Percentiles rank a stretch among this genome's conserved stretches.
Conservation (phyloP, 495 filamentous ascomycete species). For the Penicillium waksmanii region DNA sequence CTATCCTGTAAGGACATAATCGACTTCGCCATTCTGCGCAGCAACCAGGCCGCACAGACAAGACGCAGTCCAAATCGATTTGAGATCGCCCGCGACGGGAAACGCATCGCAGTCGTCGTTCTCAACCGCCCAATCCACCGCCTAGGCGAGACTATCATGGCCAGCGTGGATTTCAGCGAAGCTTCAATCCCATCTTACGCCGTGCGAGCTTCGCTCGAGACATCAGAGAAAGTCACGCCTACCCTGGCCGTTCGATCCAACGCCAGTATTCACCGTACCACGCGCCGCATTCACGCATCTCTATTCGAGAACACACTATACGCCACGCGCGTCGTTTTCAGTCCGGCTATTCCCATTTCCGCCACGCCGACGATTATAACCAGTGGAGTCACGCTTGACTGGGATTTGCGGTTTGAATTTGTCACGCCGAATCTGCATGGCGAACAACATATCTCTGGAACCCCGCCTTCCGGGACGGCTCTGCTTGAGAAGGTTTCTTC, state of each 20-base stretch:
- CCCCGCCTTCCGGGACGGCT: constrained; percentile 37
- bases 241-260: constrained; percentile 80
- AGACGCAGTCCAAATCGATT: constrained; percentile 82
- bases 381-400: constrained; percentile 79
- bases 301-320: constrained; percentile 81
- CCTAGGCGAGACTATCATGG: constrained; percentile 82
- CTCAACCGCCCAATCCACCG: constrained; percentile 90
- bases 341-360: constrained; percentile 73
- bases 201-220: constrained; percentile 75
- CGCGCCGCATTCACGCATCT: constrained; percentile 75
- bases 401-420: constrained; percentile 89
- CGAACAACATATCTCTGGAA: constrained; percentile 27
- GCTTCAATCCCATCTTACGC: constrained; percentile 80
- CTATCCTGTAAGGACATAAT: constrained; percentile 80
- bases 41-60: constrained; percentile 63
- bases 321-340: constrained; percentile 75
- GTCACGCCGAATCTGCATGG: constrained; percentile 61
- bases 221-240: constrained; percentile 75
- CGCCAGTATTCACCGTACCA: constrained; percentile 82
- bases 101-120: constrained; percentile 82
- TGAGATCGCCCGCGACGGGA: constrained; percentile 88
- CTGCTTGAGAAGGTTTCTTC: constrained; percentile 60
- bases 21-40: constrained; percentile 83
- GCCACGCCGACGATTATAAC: constrained; percentile 91
- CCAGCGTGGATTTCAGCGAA: constrained; percentile 77